Percentiles rank a stretch among this genome's conserved stretches.
phyloP scores from a whole-genome alignment of 2,329 filamentous ascomycete genomes.

The Fusarium dimerum region DNA sequence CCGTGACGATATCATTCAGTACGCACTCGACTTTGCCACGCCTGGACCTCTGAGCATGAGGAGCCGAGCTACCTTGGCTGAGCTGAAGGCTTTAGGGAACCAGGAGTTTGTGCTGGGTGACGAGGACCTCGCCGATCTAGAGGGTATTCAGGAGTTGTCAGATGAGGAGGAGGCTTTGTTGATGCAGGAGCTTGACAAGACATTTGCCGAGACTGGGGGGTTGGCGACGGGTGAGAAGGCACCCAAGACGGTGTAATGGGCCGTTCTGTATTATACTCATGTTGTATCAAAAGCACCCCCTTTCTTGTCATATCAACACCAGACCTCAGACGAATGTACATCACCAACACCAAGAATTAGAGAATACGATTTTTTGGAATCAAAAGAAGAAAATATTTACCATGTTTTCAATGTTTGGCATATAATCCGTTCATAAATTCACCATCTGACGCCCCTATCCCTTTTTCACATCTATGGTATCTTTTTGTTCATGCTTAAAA shows the following conservation, averaged over 20 bases:
- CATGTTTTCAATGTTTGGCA: no score
- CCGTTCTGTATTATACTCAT: conserved; percentile 24
- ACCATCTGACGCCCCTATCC: not conserved
- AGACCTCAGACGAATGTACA: conserved; percentile 18
- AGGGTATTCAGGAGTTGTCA: conserved; percentile 41
- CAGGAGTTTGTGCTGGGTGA: conserved; percentile 51
- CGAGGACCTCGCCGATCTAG: conserved; percentile 39
- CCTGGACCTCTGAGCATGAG: conserved; percentile 39
- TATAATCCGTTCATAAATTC: not conserved
- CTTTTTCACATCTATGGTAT: not conserved
- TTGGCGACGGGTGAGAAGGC: conserved; percentile 8
- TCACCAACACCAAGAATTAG: conserved; percentile 21
- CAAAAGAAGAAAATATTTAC: no score
- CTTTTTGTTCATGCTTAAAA: conserved; percentile 44
- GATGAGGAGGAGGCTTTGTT: conserved; percentile 39
- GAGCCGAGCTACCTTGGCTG: conserved; percentile 40
- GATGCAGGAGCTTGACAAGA: conserved; percentile 35
- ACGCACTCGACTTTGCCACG: conserved; percentile 44
- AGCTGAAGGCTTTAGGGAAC: conserved; percentile 34
- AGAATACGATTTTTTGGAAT: conserved; percentile 23
- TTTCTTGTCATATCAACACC: conserved; percentile 27
- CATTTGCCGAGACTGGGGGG: conserved; percentile 18
- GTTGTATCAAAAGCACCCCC: conserved; percentile 26
- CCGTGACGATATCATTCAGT: conserved; percentile 40
- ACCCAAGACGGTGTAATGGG: conserved; percentile 25